Percentiles rank a stretch among this genome's conserved stretches.
These are phyloP conservation scores for Suillus tomentosus DNA, from an alignment of 768 basidiomycete genomes.

Conservation along the genomic window DNA sequence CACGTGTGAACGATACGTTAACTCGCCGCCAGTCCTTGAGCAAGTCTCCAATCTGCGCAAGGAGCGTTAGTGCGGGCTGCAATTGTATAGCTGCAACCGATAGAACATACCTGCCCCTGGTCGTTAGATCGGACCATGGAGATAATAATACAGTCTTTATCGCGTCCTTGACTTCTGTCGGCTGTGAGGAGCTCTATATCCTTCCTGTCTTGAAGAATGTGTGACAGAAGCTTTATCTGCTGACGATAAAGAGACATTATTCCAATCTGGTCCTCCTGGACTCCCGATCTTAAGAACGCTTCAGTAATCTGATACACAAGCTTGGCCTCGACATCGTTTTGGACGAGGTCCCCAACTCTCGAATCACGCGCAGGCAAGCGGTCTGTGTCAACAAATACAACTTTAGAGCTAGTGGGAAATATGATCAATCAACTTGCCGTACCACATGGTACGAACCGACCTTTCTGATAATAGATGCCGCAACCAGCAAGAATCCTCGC, in stretches of 20 bases:
- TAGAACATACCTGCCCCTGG: slow-evolving; percentile 60
- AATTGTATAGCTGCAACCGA: background rate
- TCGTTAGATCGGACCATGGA: slow-evolving; percentile 92
- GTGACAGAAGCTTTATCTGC: slow-evolving; percentile 86
- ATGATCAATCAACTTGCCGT: background rate
- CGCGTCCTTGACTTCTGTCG: slow-evolving; percentile 91
- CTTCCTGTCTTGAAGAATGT: slow-evolving; percentile 55
- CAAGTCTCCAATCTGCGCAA: slow-evolving; percentile 79
- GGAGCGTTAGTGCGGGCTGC: background rate
- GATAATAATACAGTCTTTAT: slow-evolving; percentile 94
- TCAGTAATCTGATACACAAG: slow-evolving; percentile 69
- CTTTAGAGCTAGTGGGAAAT: slow-evolving; percentile 63
- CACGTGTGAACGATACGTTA: slow-evolving; percentile 96
- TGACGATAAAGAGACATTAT: slow-evolving; percentile 93
- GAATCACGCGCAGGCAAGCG: slow-evolving; percentile 75
- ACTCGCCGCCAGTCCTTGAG: slow-evolving; percentile 95
- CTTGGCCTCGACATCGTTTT: slow-evolving; percentile 81
- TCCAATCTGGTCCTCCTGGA: slow-evolving; percentile 73
- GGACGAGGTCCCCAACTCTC: slow-evolving; percentile 83
- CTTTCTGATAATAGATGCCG: slow-evolving; percentile 59
- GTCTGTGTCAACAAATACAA: slow-evolving; percentile 95
- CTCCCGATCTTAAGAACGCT: slow-evolving; percentile 64
- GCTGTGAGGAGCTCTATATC: slow-evolving; percentile 87
- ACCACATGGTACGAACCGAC: slow-evolving; percentile 39
- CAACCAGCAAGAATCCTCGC: slow-evolving; percentile 67